Evolutionary conservation across 352 stramenopile genomes (phyloP), one percentile per base, ranked within the genome.

Genomic region (Phytopythium aichiense): DNA sequence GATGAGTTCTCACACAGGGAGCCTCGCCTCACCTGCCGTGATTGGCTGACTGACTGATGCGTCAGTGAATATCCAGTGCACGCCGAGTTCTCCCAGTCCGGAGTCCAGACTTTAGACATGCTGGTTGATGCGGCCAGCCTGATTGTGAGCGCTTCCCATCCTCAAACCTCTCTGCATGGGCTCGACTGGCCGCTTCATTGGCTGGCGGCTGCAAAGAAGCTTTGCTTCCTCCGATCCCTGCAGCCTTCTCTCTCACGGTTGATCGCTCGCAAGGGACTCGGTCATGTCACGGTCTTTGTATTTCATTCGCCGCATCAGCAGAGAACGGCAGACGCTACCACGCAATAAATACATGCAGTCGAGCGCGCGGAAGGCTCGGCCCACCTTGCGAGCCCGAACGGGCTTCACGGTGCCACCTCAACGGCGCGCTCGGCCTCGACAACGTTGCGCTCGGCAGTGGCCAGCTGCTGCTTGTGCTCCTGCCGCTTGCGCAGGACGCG

Each of bases 401-500:
- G 37, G 7, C 20, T 22, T 51, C 45, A 51, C 4, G 45, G 25
- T 0, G 49, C 49, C 49, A 25, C 13, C 49, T 35, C 49, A 0
- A 25, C 49, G 25, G 25, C 15, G 49, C 25, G 13, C 25, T 38
- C 30, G 49, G 2, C 15, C 49, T 5, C 25, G 2, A 13, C 15
- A 5, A 1, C 49, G 6, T 38, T 25, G 28, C 28, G n/a, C 23
- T n/a, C 48, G 23, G 35, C 15, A 11, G 7, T 40, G 22, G 45
- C 22, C 45, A 52, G 8, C 9, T 25, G 22, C n/a, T 49, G 1
- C 25, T 65, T 56, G 31, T 69, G 59, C 28, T 43, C 54, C 43
- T 62, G 20, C 51, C 63, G 65, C 6, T 58, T 63, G 23, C 60
- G 70, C 51, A 74, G 58, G 0, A 72, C 43, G 31, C 58, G 61